Conservation (phyloP, 495 filamentous ascomycete genomes). For the Haplographium delicatum region DNA sequence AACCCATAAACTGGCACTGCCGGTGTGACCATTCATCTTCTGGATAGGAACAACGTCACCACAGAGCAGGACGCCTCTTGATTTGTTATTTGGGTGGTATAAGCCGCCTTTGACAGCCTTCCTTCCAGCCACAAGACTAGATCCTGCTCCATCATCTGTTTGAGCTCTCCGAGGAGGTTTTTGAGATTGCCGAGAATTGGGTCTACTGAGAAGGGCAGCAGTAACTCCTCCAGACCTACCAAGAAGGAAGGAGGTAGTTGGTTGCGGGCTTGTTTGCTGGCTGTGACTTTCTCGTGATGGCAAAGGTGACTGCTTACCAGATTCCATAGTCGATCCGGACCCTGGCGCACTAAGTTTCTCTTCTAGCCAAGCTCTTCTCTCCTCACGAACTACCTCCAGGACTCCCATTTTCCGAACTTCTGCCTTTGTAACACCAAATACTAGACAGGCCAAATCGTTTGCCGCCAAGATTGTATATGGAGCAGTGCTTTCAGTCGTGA, state of each 20-base stretch:
- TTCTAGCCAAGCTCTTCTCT: slow-evolving; percentile 84
- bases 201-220: slow-evolving; percentile 80
- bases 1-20: slow-evolving; percentile 93
- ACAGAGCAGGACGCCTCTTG: slow-evolving; percentile 86
- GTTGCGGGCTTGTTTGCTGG: slow-evolving; percentile 36
- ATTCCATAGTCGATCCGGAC: slow-evolving; percentile 29
- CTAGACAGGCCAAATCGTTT: slow-evolving; percentile 93
- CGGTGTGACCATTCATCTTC: slow-evolving; percentile 87
- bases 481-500: slow-evolving; percentile 79
- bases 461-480: slow-evolving; percentile 96
- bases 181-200: slow-evolving; percentile 63
- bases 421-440: slow-evolving; percentile 91
- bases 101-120: slow-evolving; percentile 39
- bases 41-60: slow-evolving; percentile 96
- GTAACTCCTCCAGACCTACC: slow-evolving; percentile 74
- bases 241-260: slow-evolving; percentile 43
- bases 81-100: slow-evolving; percentile 63
- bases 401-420: slow-evolving; percentile 95
- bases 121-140: slow-evolving; percentile 42
- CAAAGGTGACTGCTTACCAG: slow-evolving; percentile 36
- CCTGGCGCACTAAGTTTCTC: slow-evolving; percentile 60
- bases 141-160: slow-evolving; percentile 71
- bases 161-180: slow-evolving; percentile 49
- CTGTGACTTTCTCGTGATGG: slow-evolving; percentile 36
- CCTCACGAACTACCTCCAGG: slow-evolving; percentile 85